A percentile compares a stretch with the other conserved stretches of the same genome.
Evolutionary conservation across 208 protist genomes (phyloP).

Genomic region (Naegleria gruberi): DNA sequence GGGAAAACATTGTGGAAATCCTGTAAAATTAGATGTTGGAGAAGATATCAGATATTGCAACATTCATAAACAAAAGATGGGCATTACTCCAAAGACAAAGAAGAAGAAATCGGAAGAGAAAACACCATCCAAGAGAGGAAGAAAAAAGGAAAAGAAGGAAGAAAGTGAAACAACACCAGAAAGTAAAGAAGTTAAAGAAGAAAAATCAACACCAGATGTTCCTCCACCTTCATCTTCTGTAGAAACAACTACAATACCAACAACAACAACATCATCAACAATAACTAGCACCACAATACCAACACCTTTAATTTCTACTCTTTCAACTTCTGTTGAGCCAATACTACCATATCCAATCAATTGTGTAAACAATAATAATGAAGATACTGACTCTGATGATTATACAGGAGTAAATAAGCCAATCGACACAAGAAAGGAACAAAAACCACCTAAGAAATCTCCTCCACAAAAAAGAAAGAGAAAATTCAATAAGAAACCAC

Average conservation of each 20-base stretch:
- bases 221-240: not conserved
- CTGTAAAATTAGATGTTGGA: not conserved
- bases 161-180: not conserved
- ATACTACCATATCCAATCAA: not conserved
- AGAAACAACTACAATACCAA: not conserved
- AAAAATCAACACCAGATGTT: not conserved
- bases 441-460: not conserved
- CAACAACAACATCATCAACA: not conserved
- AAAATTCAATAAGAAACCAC: not conserved
- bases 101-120: not conserved
- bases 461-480: not conserved
- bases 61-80: conserved; percentile 3
- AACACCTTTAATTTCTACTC: not conserved
- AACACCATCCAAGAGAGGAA: not conserved
- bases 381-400: not conserved
- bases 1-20: not conserved
- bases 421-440: not conserved
- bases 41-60: conserved; percentile 9
- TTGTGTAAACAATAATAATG: not conserved
- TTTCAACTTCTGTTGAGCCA: not conserved
- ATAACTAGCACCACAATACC: no score
- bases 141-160: not conserved
- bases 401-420: not conserved
- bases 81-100: not conserved
- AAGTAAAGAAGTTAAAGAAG: not conserved